These are phyloP conservation scores for Ananas comosus DNA, from an alignment of 176 grass and related monocot genomes.

Conservation along the genomic window DNA sequence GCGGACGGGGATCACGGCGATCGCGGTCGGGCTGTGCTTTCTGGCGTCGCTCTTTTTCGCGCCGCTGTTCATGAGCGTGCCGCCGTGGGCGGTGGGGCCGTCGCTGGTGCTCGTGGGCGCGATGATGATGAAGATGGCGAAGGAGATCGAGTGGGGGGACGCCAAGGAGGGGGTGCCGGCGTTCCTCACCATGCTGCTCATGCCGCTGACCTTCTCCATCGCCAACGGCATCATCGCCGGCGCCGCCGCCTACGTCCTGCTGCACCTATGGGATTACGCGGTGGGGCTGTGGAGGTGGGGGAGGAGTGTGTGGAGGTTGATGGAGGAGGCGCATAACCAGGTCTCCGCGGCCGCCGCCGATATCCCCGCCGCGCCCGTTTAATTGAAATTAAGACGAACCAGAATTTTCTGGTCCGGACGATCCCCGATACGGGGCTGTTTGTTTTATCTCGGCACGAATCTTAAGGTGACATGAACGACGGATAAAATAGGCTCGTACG, in stretches of 20 bases:
- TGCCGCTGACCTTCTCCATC: conserved; percentile 73
- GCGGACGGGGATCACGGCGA: conserved; percentile 44
- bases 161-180: conserved; percentile 58
- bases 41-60: conserved; percentile 50
- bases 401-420: too few species aligned
- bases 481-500: too few species aligned
- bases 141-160: conserved; percentile 53
- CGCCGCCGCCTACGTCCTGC: conserved; percentile 28
- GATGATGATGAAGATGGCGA: conserved; percentile 67
- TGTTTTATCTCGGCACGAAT: too few species aligned
- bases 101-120: conserved; percentile 65
- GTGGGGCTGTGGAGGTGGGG: neutral
- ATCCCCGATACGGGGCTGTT: too few species aligned
- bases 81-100: conserved; percentile 59
- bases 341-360: neutral
- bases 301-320: neutral
- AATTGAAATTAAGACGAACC: neutral
- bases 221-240: conserved; percentile 70
- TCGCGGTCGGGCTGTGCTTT: conserved; percentile 44
- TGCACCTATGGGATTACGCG: conserved; percentile 39
- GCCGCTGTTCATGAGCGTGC: conserved; percentile 48
- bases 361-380: neutral
- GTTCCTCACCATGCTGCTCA: conserved; percentile 64
- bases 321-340: neutral
- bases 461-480: too few species aligned